These are phyloP conservation scores for Carex pumila DNA, from an alignment of 176 grass and related monocot genomes.

Conservation along the genomic window DNA sequence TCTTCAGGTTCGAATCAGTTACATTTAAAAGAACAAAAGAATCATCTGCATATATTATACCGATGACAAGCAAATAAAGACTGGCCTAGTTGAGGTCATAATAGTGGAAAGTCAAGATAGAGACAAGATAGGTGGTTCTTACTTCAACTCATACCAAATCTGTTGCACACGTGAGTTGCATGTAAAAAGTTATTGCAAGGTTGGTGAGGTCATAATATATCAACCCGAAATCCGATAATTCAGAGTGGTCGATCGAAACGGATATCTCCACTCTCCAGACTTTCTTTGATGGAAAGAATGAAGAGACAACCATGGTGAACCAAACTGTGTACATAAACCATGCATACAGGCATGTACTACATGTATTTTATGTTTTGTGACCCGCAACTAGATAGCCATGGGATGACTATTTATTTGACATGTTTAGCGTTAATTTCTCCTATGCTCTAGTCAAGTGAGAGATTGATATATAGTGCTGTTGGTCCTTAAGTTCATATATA, in stretches of 20 bases:
- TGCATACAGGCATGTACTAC: conserved; percentile 97
- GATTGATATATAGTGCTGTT: too few species aligned
- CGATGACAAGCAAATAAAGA: conserved; percentile 87
- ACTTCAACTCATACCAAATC: conserved; percentile 82
- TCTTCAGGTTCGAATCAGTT: conserved; percentile 86
- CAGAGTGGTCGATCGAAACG: conserved; percentile 79
- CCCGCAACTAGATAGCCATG: conserved; percentile 46
- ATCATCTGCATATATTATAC: conserved; percentile 38
- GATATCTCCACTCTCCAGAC: conserved; percentile 53
- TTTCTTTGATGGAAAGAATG: conserved; percentile 70
- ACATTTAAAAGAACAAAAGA: conserved; percentile 61
- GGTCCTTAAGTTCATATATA: too few species aligned
- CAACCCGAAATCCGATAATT: conserved; percentile 67
- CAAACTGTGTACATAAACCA: conserved; percentile 58
- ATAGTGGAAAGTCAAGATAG: conserved; percentile 92
- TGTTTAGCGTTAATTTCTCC: too few species aligned
- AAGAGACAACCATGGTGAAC: conserved; percentile 59
- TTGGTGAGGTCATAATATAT: conserved; percentile 79
- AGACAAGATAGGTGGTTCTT: conserved; percentile 86
- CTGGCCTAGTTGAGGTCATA: conserved; percentile 89
- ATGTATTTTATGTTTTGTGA: conserved; percentile 99
- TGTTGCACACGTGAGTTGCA: conserved; percentile 78
- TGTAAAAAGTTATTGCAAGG: conserved; percentile 51
- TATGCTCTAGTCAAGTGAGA: too few species aligned
- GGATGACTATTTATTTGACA: conserved; percentile 40